phyloP scores from a whole-genome alignment of 345 rosid species.

The Pelargonium nanum region DNA sequence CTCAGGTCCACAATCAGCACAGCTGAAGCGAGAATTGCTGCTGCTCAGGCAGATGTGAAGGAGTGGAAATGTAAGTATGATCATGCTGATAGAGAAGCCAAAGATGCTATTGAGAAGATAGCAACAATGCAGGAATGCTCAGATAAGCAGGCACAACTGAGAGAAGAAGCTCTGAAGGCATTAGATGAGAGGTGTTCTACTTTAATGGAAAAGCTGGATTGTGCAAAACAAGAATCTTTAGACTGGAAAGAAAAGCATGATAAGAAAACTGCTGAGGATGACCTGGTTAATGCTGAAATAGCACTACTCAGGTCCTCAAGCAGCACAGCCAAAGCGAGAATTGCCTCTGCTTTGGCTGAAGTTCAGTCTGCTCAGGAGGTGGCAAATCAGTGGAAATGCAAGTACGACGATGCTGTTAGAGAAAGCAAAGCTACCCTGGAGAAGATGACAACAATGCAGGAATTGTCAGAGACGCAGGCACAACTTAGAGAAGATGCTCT shows the following conservation, averaged over 20 bases:
- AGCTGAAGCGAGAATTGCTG: constrained; percentile 93
- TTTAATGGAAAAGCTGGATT: constrained; percentile 59
- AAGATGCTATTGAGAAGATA: constrained; percentile 85
- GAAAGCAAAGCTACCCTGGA: constrained; percentile 84
- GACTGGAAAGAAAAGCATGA: constrained; percentile 77
- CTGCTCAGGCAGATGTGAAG: constrained; percentile 75
- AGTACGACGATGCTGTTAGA: constrained; percentile 73
- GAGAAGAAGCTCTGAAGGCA: constrained; percentile 86
- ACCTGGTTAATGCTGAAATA: constrained; percentile 61
- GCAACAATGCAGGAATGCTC: constrained; percentile 68
- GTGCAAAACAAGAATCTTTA: constrained; percentile 56
- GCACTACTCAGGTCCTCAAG: constrained; percentile 66
- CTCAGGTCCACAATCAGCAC: constrained; percentile 77
- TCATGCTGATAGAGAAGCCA: constrained; percentile 76
- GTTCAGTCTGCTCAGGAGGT: constrained; percentile 81
- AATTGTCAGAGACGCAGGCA: constrained; percentile 60
- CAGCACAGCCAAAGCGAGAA: constrained; percentile 88
- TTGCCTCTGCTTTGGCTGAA: constrained; percentile 90
- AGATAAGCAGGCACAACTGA: constrained; percentile 63
- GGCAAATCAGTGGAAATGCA: constrained; percentile 88
- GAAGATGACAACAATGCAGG: constrained; percentile 83
- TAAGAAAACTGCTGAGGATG: constrained; percentile 70
- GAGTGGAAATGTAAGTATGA: constrained; percentile 96
- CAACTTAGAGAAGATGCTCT: constrained; percentile 83
- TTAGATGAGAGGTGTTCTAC: constrained; percentile 73